These are phyloP conservation scores for Diaporthe velutina DNA, from an alignment of 2,329 filamentous ascomycete genomes.

Conservation along the genomic window DNA sequence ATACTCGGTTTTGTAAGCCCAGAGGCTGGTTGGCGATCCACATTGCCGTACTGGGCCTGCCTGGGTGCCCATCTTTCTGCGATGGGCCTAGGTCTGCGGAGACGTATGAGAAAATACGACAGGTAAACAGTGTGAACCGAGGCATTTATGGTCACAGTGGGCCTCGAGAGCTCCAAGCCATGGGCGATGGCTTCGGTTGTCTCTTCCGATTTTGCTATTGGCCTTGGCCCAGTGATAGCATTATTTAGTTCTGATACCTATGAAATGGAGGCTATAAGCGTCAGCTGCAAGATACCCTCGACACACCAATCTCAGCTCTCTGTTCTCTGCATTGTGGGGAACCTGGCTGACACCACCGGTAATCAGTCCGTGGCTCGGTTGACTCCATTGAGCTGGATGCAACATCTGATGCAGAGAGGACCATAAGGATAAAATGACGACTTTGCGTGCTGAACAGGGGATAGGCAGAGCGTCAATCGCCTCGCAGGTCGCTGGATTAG, in stretches of 20 bases:
- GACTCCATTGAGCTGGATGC: neutral
- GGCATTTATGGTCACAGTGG: neutral
- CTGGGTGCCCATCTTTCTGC: neutral
- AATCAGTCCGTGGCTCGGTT: neutral
- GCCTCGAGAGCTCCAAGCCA: neutral
- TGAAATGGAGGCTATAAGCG: neutral
- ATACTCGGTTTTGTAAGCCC: slow-evolving; percentile 12
- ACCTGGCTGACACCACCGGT: neutral
- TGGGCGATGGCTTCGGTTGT: neutral
- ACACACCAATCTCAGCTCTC: neutral
- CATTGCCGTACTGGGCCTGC: neutral
- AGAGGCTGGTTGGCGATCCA: slow-evolving; percentile 18
- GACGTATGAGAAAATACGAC: neutral
- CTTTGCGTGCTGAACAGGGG: neutral
- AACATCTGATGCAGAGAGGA: neutral
- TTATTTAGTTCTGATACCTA: neutral
- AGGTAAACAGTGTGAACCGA: neutral
- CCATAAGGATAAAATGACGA: neutral
- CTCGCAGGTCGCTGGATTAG: neutral
- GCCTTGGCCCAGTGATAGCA: neutral
- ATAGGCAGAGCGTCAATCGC: neutral
- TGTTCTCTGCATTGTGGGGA: neutral
- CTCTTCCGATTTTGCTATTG: neutral
- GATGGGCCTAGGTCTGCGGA: slow-evolving; percentile 7
- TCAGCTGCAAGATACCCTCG: neutral